Evolutionary conservation across 768 basidiomycete genomes (phyloP), one percentile per base, ranked within the genome.

Genomic region (Phaeolepiota aurea): DNA sequence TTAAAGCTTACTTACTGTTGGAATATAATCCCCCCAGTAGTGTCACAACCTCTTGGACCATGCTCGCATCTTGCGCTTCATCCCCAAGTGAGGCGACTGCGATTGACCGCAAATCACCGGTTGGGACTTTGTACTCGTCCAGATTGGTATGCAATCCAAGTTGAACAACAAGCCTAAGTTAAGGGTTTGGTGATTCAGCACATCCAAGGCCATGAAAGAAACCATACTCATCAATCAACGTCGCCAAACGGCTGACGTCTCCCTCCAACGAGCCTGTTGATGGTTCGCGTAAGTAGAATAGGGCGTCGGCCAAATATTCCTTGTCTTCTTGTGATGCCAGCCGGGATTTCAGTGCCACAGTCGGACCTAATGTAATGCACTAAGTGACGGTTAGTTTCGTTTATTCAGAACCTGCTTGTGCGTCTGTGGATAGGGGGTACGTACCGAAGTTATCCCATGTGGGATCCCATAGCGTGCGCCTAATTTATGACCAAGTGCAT

Each of bases 371-470:
- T 4, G 84, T 87, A 40, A 86, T 63, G 54, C 85, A 87, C 83
- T 87, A 32, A 31, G 25, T 20, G 20, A 40, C 30, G n/a, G n/a
- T n/a, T n/a, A n/a, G n/a, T n/a, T n/a, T n/a, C n/a, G n/a, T n/a
- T n/a, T n/a, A n/a, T n/a, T n/a, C n/a, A n/a, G n/a, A n/a, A n/a
- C n/a, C n/a, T n/a, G n/a, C n/a, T n/a, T n/a, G n/a, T n/a, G n/a
- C n/a, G n/a, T n/a, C n/a, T n/a, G n/a, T n/a, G n/a, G n/a, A n/a
- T n/a, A n/a, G n/a, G 36, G 43, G 34, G 4, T 5, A 51, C 76
- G 58, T 46, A 83, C 84, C n/a, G 85, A 87, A 3, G 87, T 87
- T 46, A 87, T 82, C 5, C 87, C 87, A 54, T 90, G 86, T 15
- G 85, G 82, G 42, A 90, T 87, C 38, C 68, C 61, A 51, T 87